Evolutionary conservation across 768 basidiomycete species (phyloP).

Genomic region (Kwoniella europaea): DNA sequence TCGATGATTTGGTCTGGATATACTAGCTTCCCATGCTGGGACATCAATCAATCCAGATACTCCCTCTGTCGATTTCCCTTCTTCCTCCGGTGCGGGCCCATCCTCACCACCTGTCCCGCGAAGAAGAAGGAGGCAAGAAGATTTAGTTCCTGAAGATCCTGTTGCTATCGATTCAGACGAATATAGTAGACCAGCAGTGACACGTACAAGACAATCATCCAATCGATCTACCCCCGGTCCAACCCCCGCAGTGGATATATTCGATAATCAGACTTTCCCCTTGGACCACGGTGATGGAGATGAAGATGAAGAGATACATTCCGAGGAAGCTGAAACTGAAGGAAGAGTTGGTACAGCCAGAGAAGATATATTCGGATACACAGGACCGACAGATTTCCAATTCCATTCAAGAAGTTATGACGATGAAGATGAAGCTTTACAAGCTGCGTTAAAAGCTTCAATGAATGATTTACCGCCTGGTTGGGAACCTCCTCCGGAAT

Average conservation of each 20-base stretch:
- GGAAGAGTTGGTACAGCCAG: slow-evolving; percentile 2
- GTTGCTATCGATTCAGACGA: slow-evolving; percentile 6
- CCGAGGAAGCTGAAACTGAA: slow-evolving; percentile 40
- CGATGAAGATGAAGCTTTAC: slow-evolving; percentile 84
- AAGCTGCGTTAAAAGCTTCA: slow-evolving; percentile 84
- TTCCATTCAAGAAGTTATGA: slow-evolving; percentile 61
- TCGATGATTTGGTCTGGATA: background rate
- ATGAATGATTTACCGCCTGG: slow-evolving; percentile 69
- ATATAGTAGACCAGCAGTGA: slow-evolving; percentile 13
- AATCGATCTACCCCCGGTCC: slow-evolving; percentile 16
- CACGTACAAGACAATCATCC: slow-evolving; percentile 19
- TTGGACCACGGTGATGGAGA: slow-evolving; percentile 62
- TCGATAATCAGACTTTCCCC: slow-evolving; percentile 28
- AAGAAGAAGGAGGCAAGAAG: slow-evolving; percentile 39
- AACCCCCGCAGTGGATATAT: slow-evolving; percentile 23
- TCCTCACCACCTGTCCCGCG: slow-evolving; percentile 26
- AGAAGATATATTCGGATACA: slow-evolving; percentile 31
- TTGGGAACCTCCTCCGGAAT: slow-evolving; percentile 57
- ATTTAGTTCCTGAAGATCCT: slow-evolving; percentile 27
- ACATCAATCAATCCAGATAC: slow-evolving; percentile 35
- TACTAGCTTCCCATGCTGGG: slow-evolving; percentile 11
- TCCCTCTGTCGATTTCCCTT: slow-evolving; percentile 39
- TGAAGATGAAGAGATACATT: slow-evolving; percentile 20
- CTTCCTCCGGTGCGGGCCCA: slow-evolving; percentile 25
- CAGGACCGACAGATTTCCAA: slow-evolving; percentile 41